Base-by-base conservation (phyloP, 2,329 filamentous ascomycete species). In the Cercospora sp. region DNA sequence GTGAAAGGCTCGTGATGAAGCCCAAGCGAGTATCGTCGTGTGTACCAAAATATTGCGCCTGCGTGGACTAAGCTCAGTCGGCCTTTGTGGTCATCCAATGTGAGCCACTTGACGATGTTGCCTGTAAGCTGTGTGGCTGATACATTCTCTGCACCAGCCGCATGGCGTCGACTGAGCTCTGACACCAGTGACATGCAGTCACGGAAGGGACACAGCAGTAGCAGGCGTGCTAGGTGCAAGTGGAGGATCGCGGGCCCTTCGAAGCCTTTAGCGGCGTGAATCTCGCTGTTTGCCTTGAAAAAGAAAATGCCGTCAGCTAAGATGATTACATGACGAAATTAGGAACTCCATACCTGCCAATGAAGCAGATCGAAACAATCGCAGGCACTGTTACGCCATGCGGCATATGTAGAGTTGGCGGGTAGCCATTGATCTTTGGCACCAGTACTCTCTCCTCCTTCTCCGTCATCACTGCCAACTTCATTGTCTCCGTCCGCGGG, bases 321-420 rank as follows among this genome's bases (percentile, higher is more conserved):
- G 20, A 26, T 28, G 23, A 3, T n/a, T 13, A 53, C 20, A 28
- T 28, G 23, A 28, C 3, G 12, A 9, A 6, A 28, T 23, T 4
- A 13, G 23, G 48, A 53, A 28, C 16, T 12, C 7, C 28, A 10
- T 59, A 59, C 55, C 55, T 59, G 28, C 69, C 69, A 69, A 26
- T 70, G 69, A 18, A 70, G 36, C 10, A 61, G 18, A 33, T 70
- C 69, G 9, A 70, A 42, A 16, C 60, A 68, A 31, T 70, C 69
- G 26, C 67, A 68, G 9, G 69, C 58, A 30, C 65, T 69, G 69
- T 70, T 70, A 23, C 69, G 67, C 69, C 69, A 70, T 12, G 65
- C 39, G 26, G 65, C 61, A 20, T 30, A 67, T 4, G 10, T 39
- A 3, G 65, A 30, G 18, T 64, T 67, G 13, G 65, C 65, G 28